Conservation (phyloP, 2,329 filamentous ascomycete genomes). For the Exserohilum turcica region DNA sequence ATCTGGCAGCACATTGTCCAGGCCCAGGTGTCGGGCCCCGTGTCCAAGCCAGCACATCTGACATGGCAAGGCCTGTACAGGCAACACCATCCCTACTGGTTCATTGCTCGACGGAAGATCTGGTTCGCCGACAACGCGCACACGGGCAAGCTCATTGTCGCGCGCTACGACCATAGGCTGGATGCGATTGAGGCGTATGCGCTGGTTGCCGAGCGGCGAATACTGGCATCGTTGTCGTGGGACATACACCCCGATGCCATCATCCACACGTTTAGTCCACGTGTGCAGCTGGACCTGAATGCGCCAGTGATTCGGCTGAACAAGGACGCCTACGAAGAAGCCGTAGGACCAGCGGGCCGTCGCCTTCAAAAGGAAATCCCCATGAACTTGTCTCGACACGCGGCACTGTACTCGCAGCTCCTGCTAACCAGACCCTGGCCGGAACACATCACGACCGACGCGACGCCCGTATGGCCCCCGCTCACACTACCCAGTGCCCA, state of each 20-base stretch:
- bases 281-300: constrained; percentile 73
- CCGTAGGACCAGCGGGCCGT: constrained; percentile 30
- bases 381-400: constrained; percentile 50
- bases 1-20: constrained; percentile 76
- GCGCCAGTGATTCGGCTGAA: constrained; percentile 64
- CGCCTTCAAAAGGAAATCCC: constrained; percentile 58
- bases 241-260: constrained; percentile 66
- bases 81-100: constrained; percentile 82
- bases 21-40: constrained; percentile 62
- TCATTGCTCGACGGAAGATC: constrained; percentile 76
- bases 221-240: constrained; percentile 66
- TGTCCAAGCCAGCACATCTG: constrained; percentile 58
- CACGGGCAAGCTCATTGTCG: constrained; percentile 74
- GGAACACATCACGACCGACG: constrained; percentile 47
- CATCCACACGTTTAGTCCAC: constrained; percentile 74
- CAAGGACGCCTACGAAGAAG: constrained; percentile 30
- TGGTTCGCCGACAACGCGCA: constrained; percentile 82
- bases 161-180: constrained; percentile 73
- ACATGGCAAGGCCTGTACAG: constrained; percentile 74
- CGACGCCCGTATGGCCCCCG: constrained; percentile 72
- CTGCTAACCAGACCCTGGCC: constrained; percentile 64
- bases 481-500: constrained; percentile 67
- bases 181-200: constrained; percentile 82
- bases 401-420: constrained; percentile 67
- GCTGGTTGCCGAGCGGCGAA: constrained; percentile 68